Evolutionary conservation across 202 grass and related monocot genomes (phyloP), one percentile per base, ranked within the genome.

Genomic region (Eragrostis tef): DNA sequence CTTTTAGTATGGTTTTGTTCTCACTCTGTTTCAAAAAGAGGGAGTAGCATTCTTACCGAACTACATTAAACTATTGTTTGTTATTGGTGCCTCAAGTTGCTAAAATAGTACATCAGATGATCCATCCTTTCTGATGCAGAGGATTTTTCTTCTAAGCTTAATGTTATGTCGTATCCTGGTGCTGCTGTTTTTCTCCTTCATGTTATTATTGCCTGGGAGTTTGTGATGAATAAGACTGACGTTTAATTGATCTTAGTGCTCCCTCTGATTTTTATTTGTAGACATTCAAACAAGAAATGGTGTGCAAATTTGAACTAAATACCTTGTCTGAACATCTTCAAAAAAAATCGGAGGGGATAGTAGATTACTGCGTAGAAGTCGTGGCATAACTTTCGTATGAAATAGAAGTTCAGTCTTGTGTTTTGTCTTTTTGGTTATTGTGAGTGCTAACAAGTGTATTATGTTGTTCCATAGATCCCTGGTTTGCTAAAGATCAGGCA

Each of bases 401-500:
- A 41, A 53, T 39, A 41, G 60, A 25, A 80, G 2, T 68, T 26
- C 51, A 39, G 15, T 34, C 17, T 42, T 1, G 6, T 52, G 20
- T n/a, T 56, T 14, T 64, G 29, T 1, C 2, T 50, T 39, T 42
- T 7, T 11, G 11, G 24, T 64, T 64, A 19, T 27, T 63, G 14
- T 16, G 6, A 42, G 19, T 53, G 62, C 63, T 79, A 54, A 68
- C 41, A 5, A 21, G 14, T 59, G 11, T 49, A 15, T 24, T 43
- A 27, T 82, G 82, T 74, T 70, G 45, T 75, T 50, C 25, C 70
- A 52, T 77, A 98, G 95, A 86, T 98, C 64, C 95, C 95, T 3
- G 92, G 95, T 16, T 87, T 98, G 75, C 77, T 98, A 75, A 95
- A 98, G 86, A 95, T 98, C 72, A 94, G 95, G 80, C 62, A 98